Percentiles rank a stretch among this genome's conserved stretches.
Conservation (phyloP, 371 early-diverging fungal species). For the Entomophthora muscae region DNA sequence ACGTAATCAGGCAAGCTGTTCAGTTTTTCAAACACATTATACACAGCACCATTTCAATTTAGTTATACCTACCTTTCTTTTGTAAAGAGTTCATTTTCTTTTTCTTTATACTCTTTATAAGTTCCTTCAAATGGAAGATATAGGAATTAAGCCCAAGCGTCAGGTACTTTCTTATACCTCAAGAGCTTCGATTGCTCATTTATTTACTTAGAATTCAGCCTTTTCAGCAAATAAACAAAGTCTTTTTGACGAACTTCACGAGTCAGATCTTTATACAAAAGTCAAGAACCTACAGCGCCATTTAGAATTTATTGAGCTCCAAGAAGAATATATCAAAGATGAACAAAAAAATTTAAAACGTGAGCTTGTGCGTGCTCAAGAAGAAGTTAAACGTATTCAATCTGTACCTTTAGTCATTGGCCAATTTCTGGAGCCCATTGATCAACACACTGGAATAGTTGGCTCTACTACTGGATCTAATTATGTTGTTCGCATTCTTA, state of each 20-base stretch:
- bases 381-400: conserved; percentile 98
- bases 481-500: conserved; percentile 91
- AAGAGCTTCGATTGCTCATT: neutral
- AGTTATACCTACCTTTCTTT: neutral
- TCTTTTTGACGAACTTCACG: conserved; percentile 34
- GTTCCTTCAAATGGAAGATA: neutral
- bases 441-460: conserved; percentile 95
- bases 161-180: neutral
- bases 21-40: neutral
- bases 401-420: conserved; percentile 99
- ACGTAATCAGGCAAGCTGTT: neutral
- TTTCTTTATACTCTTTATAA: neutral
- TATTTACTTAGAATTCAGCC: conserved; percentile 1
- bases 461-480: conserved; percentile 94
- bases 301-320: conserved; percentile 88
- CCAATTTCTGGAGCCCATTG: conserved; percentile 98
- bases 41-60: neutral
- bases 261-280: conserved; percentile 77
- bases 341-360: conserved; percentile 95
- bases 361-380: conserved; percentile 89
- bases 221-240: conserved; percentile 13
- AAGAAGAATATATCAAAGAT: conserved; percentile 98
- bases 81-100: neutral
- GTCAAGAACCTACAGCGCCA: conserved; percentile 90
- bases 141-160: neutral